Evolutionary conservation across 1,139 yeast species (phyloP).

Genomic region (Suhomyces atakaporum): DNA sequence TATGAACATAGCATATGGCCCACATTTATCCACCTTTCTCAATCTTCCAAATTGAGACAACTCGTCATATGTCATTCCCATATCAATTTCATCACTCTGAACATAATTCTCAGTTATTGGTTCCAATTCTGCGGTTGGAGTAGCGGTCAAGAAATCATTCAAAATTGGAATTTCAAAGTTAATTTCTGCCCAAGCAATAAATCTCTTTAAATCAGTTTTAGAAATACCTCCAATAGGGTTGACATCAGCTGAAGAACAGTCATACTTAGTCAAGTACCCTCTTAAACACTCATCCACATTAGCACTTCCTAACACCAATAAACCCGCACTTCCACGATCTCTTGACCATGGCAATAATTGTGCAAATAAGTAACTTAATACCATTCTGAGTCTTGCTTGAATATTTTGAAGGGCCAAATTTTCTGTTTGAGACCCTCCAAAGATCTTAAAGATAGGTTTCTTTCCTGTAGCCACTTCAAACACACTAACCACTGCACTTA

Average conservation of each 20-base stretch:
- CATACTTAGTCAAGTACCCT: conserved; percentile 95
- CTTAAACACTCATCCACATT: conserved; percentile 97
- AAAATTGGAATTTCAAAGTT: conserved; percentile 77
- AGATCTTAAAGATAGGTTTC: conserved; percentile 81
- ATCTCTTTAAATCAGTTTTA: conserved; percentile 83
- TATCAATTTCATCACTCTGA: conserved; percentile 94
- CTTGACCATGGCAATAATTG: conserved; percentile 95
- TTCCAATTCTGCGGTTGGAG: conserved; percentile 97
- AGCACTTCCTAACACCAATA: conserved; percentile 90
- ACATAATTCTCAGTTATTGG: conserved; percentile 91
- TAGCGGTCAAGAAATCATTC: conserved; percentile 76
- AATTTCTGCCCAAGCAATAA: conserved; percentile 75
- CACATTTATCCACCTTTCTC: conserved; percentile 90
- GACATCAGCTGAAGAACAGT: conserved; percentile 94
- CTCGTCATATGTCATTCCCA: conserved; percentile 98
- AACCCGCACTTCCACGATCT: conserved; percentile 61
- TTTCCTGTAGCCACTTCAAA: conserved; percentile 91
- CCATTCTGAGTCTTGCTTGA: conserved; percentile 96
- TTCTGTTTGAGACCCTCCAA: conserved; percentile 91
- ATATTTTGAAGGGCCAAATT: conserved; percentile 93
- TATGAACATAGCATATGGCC: conserved; percentile 92
- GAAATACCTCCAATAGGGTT: conserved; percentile 98
- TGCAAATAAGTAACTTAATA: conserved; percentile 87
- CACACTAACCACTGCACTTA: conserved; percentile 67
- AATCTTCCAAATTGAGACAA: conserved; percentile 87